phyloP scores from a whole-genome alignment of 345 rosid genomes.

The Salix udensis region DNA sequence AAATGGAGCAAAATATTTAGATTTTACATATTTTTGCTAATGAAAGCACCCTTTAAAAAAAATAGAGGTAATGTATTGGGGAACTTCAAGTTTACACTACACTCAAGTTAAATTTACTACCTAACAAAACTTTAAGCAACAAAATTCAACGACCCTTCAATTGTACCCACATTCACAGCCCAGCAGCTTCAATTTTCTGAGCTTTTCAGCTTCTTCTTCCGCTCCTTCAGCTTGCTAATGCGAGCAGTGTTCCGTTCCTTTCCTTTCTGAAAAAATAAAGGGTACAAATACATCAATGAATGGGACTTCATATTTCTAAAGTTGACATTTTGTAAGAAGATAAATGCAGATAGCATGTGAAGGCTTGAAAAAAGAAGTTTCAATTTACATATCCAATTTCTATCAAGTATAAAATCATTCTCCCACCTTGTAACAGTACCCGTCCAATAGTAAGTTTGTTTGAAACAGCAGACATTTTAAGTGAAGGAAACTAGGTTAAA shows the following conservation, averaged over 20 bases:
- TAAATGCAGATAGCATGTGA: neutral
- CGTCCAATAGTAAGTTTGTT: no score
- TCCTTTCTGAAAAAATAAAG: constrained; percentile 33
- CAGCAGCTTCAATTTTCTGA: constrained; percentile 13
- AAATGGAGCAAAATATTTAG: no score
- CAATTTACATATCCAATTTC: neutral
- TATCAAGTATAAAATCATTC: neutral
- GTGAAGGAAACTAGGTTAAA: neutral
- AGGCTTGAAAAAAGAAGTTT: neutral
- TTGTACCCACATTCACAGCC: constrained; percentile 9
- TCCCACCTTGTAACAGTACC: no score
- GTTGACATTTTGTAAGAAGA: neutral
- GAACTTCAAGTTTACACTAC: no score
- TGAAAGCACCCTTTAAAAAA: no score
- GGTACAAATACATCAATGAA: constrained; percentile 1
- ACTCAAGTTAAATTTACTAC: neutral
- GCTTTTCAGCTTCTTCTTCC: constrained; percentile 40
- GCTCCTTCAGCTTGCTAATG: constrained; percentile 45
- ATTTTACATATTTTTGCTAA: no score
- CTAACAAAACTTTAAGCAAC: neutral
- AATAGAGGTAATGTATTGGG: no score
- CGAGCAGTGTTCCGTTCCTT: constrained; percentile 39
- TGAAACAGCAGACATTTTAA: neutral
- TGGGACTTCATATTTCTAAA: neutral
- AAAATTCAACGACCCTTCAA: constrained; percentile 7